These are phyloP conservation scores for Gossypium davidsonii DNA, from an alignment of 441 rosid genomes.

Conservation along the genomic window DNA sequence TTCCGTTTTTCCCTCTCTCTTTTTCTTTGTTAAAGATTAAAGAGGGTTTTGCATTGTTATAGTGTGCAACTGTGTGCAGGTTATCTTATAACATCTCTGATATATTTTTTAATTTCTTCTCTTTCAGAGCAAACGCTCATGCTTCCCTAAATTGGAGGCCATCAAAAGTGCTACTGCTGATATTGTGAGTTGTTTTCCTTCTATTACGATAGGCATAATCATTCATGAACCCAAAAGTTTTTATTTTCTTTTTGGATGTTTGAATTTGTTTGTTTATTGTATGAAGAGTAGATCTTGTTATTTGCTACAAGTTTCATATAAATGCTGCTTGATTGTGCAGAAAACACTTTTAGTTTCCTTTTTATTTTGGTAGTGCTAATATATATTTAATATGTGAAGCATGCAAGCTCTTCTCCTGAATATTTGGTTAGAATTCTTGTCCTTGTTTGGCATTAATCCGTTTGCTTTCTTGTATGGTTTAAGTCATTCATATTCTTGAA, in stretches of 20 bases:
- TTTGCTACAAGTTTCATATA: neutral
- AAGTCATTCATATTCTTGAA: neutral
- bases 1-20: neutral
- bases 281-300: neutral
- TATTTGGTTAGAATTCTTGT: neutral
- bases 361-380: neutral
- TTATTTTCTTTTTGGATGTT: neutral
- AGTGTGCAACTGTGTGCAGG: neutral
- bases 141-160: constrained; percentile 85
- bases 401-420: neutral
- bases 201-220: neutral
- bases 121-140: constrained; percentile 68
- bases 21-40: neutral
- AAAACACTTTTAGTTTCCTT: neutral
- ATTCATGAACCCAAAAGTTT: neutral
- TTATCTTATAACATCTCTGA: constrained; percentile 15
- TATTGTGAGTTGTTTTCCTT: constrained; percentile 49
- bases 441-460: neutral
- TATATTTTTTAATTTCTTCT: constrained; percentile 7
- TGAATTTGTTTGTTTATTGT: neutral
- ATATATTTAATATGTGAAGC: neutral
- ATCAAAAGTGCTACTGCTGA: constrained; percentile 89
- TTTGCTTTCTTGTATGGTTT: neutral
- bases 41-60: neutral
- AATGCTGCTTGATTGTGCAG: neutral